Conservation (phyloP, 1,284 basidiomycete species). For the Puccinia coronata region DNA sequence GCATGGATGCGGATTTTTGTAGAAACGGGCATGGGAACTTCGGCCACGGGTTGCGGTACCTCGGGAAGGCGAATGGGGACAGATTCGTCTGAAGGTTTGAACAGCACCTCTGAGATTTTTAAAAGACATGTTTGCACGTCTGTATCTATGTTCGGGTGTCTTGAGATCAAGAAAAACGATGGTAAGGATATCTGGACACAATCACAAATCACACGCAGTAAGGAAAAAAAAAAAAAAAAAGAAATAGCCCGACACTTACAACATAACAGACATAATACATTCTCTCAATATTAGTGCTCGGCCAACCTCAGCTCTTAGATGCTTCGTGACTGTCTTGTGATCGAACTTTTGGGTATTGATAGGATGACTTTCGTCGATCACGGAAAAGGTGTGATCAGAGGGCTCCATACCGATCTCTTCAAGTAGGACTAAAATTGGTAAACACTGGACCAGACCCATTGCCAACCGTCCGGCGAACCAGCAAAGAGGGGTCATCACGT, state of each 20-base stretch:
- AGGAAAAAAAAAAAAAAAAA: conserved; percentile 41
- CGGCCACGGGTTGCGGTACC: conserved; percentile 27
- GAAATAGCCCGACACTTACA: conserved; percentile 64
- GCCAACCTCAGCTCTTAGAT: conserved; percentile 78
- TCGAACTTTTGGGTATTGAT: conserved; percentile 68
- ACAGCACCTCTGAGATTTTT: conserved; percentile 86
- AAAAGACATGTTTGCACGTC: conserved; percentile 87
- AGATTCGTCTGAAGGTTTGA: conserved; percentile 76
- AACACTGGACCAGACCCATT: conserved; percentile 77
- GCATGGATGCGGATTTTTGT: conserved; percentile 47
- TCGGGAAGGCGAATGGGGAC: conserved; percentile 68
- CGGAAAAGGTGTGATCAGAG: conserved; percentile 62
- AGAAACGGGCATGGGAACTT: conserved; percentile 40
- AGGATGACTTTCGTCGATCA: conserved; percentile 70
- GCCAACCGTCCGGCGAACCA: conserved; percentile 83
- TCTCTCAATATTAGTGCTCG: conserved; percentile 77
- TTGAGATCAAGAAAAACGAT: not conserved
- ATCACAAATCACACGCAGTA: not conserved
- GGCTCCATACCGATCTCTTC: conserved; percentile 72
- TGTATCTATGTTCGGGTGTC: conserved; percentile 72
- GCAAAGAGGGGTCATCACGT: conserved; percentile 77
- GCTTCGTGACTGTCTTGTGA: conserved; percentile 75
- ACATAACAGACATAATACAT: conserved; percentile 73
- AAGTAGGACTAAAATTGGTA: conserved; percentile 81
- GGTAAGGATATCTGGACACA: not conserved